Evolutionary conservation across 495 filamentous ascomycete genomes (phyloP), one percentile per base, ranked within the genome.

Genomic region (Symbiotaphrina buchneri): DNA sequence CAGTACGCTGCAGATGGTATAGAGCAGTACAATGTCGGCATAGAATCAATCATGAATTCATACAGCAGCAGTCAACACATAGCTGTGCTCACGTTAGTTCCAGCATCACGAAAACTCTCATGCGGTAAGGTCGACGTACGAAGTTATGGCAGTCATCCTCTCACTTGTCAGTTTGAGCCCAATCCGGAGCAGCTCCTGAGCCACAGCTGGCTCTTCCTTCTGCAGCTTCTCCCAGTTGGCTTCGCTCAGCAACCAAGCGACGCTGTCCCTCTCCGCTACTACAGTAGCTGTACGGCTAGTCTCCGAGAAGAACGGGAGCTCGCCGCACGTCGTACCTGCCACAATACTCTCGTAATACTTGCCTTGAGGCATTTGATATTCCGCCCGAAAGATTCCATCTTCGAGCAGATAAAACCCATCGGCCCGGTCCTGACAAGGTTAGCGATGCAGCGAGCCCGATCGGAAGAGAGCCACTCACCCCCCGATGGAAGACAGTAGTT

Each of bases 281-380:
- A 91, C 82, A 1, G 79, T 92, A 11, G 80, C 80, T 4, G 82
- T 94, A 22, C 87, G 63, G 18, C 67, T 62, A 0, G 83, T 93
- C 42, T 81, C 76, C 10, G 72, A 76, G 51, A 97, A 97, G 56
- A 97, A 97, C 0, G 87, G 87, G 32, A 95, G 51, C 51, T 97
- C 87, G 17, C 87, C 87, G 44, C 85, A 94, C 6, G 87, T 93
- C 16, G 85, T 83, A 15, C 87, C 87, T 5, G 82, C 81, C 2
- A 94, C 77, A 25, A 97, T 92, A 38, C 80, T 74, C 46, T 97
- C 87, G 28, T 70, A 83, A 41, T 81, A 77, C 39, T 65, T 63
- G 4, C 90, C 87, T 47, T 94, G 87, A 1, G 85, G 80, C 11
- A 84, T 59, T 20, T 85, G 65, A 45, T 95, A 97, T 40, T 87